A percentile compares a stretch with the other conserved stretches of the same genome.
Evolutionary conservation across 1,139 yeast genomes (phyloP).

Genomic region (Saccharomyces hybrid): DNA sequence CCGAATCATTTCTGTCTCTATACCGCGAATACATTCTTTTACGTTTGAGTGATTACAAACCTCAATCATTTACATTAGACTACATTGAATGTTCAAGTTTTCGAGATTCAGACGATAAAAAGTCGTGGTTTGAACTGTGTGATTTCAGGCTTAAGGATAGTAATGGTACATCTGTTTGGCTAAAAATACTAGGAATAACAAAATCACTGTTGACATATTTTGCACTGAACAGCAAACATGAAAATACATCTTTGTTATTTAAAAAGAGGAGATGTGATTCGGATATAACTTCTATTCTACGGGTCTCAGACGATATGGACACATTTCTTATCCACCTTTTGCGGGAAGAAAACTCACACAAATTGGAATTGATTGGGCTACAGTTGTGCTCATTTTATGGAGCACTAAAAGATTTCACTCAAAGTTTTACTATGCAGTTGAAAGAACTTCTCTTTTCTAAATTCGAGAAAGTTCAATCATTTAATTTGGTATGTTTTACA

Average conservation of each 20-base stretch:
- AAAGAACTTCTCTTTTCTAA: constrained; percentile 10
- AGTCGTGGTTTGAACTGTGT: constrained; percentile 14
- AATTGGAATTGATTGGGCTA: constrained; percentile 13
- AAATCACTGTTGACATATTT: constrained; percentile 18
- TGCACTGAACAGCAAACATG: neutral
- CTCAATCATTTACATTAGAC: constrained; percentile 10
- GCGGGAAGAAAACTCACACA: constrained; percentile 4
- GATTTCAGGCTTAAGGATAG: constrained; percentile 16
- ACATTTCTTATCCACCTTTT: constrained; percentile 19
- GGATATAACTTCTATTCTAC: constrained; percentile 9
- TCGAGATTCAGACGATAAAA: neutral
- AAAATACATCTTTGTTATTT: constrained; percentile 10
- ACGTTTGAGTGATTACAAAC: constrained; percentile 12
- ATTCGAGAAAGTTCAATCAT: constrained; percentile 23
- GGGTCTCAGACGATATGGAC: constrained; percentile 11
- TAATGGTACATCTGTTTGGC: constrained; percentile 15
- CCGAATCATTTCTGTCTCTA: constrained; percentile 1
- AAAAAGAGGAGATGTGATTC: constrained; percentile 12
- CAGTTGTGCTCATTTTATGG: constrained; percentile 19
- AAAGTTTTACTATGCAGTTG: constrained; percentile 5
- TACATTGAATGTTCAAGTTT: constrained; percentile 7
- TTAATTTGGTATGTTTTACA: constrained; percentile 37
- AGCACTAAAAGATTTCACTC: constrained; percentile 6
- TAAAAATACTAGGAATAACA: constrained; percentile 13
- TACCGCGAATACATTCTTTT: constrained; percentile 16